Percentiles rank a stretch among this genome's conserved stretches.
These are phyloP conservation scores for Vararia minispora DNA, from an alignment of 768 basidiomycete genomes.

Conservation along the genomic window DNA sequence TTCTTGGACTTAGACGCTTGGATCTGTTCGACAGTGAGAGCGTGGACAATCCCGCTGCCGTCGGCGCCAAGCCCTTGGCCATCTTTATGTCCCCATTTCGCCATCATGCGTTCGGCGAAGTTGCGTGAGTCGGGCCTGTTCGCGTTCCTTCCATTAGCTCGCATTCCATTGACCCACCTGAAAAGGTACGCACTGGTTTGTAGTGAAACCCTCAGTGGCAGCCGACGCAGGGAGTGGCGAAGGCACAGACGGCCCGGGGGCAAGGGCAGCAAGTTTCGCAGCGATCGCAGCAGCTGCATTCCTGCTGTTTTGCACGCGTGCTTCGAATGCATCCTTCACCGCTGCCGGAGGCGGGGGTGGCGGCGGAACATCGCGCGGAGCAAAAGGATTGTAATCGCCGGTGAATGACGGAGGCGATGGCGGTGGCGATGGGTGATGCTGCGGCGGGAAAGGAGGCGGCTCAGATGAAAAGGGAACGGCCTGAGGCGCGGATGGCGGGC, in stretches of 20 bases:
- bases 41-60: constrained; percentile 80
- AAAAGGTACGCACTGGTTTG: constrained; percentile 15
- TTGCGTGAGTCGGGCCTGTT: constrained; percentile 52
- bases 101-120: constrained; percentile 85
- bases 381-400: constrained; percentile 65
- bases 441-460: no score
- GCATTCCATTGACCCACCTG: no score
- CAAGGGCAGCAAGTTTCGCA: constrained; percentile 56
- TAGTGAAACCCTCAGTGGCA: constrained; percentile 21
- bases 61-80: constrained; percentile 86
- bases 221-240: constrained; percentile 20
- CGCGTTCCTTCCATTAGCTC: no score
- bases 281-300: constrained; percentile 79
- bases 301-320: constrained; percentile 35
- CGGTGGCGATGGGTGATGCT: constrained; percentile 19
- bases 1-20: constrained; percentile 26
- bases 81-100: constrained; percentile 93
- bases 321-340: constrained; percentile 35
- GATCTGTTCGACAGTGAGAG: constrained; percentile 69
- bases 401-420: constrained; percentile 17
- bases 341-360: constrained; percentile 38
- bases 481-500: constrained; percentile 18
- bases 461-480: no score
- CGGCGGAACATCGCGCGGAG: constrained; percentile 48
- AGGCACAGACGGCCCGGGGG: constrained; percentile 20